Base-by-base conservation (phyloP, 805 yeast genomes). In the Kuraishia ogatae region DNA sequence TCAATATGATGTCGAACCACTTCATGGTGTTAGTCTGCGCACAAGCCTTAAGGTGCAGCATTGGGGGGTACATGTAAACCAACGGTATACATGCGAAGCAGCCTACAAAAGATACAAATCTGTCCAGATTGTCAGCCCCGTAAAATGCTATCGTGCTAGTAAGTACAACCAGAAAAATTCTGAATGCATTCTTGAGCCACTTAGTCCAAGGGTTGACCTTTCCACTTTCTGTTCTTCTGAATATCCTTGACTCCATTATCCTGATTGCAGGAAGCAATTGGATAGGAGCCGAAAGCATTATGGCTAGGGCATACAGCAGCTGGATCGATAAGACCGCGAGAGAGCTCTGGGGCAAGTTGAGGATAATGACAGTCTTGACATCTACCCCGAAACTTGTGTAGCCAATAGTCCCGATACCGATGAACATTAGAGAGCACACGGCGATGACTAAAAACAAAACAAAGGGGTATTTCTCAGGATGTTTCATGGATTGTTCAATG, bases 41-140 rank as follows among this genome's bases (percentile, higher is more conserved):
- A 58, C 83, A 80, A 55, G 82, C 72, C 63, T 73, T 78, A 54
- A 82, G 73, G 63, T 88, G 94, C 54, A 88, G 71, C 76, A 88
- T 75, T 19, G 96, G 94, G 8, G 96, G 94, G 63, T 87, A 87
- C 82, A 88, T 84, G 71, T 88, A 88, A 4, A 88, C 94, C 71
- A 88, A 76, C 1, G 96, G 96, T 55, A 88, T 85, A 63, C 96
- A 88, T 1, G 93, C 92, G 71, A 88, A 85, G 53, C 91, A 85
- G 2, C 96, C 96, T 53, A 88, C 87, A 64, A 88, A 83, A 2
- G 92, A 83, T 11, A 88, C 93, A 69, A 88, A 85, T 59, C 73
- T 76, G 65, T 88, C 94, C 58, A 88, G 70, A 61, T 86, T 81
- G 56, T 79, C 74, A 1, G 91, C 86, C 0, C 93, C 93, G 58